Evolutionary conservation across 2,329 filamentous ascomycete genomes (phyloP).

Genomic region (Talaromyces sp.): DNA sequence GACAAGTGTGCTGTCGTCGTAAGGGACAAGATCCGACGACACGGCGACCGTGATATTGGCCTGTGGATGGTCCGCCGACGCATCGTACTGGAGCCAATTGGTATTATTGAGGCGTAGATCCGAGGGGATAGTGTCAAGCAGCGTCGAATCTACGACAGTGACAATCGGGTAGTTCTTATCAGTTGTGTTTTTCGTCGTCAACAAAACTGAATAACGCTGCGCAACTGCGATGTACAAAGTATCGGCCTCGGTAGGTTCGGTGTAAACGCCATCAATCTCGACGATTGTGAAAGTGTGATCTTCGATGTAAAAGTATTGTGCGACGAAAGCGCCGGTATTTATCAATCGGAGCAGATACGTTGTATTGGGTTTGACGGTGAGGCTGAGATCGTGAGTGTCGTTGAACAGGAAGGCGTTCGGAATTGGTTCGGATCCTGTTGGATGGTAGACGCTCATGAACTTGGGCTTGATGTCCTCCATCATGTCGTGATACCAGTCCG

Average conservation of each 20-base stretch:
- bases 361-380: conserved; percentile 61
- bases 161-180: conserved; percentile 65
- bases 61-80: conserved; percentile 47
- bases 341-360: conserved; percentile 73
- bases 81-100: conserved; percentile 61
- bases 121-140: conserved; percentile 31
- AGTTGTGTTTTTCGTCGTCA: conserved; percentile 62
- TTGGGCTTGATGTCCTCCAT: conserved; percentile 53
- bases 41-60: conserved; percentile 26
- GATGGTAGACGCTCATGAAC: conserved; percentile 46
- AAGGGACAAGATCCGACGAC: conserved; percentile 56
- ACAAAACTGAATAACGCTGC: conserved; percentile 57
- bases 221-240: conserved; percentile 66
- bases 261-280: conserved; percentile 71
- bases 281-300: conserved; percentile 63
- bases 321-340: conserved; percentile 69
- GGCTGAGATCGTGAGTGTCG: conserved; percentile 59
- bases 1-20: conserved; percentile 70
- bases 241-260: conserved; percentile 56
- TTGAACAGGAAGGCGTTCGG: conserved; percentile 66
- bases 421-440: conserved; percentile 62
- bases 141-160: conserved; percentile 42
- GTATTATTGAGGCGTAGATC: conserved; percentile 42
- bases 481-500: conserved; percentile 69
- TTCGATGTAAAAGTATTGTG: conserved; percentile 49